Evolutionary conservation across 2,329 filamentous ascomycete genomes (phyloP).

Genomic region (Microdochium nivale): DNA sequence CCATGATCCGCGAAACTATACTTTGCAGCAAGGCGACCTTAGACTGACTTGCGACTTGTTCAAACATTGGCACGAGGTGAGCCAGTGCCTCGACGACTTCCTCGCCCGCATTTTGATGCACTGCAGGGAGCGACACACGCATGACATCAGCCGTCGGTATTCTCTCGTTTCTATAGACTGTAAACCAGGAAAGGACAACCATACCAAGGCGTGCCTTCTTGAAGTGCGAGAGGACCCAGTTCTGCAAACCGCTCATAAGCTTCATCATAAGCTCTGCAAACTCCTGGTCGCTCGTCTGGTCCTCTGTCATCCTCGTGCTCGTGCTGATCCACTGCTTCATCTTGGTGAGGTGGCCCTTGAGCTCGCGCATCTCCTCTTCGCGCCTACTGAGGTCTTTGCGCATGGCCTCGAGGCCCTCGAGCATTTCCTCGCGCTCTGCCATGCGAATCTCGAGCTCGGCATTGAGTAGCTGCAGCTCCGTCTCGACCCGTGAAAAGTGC

Average conservation of each 20-base stretch:
- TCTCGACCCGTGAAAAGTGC: constrained; percentile 42
- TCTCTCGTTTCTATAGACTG: neutral
- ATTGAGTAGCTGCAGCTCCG: constrained; percentile 41
- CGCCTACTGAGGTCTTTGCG: constrained; percentile 34
- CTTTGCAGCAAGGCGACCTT: constrained; percentile 58
- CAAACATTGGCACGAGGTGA: constrained; percentile 46
- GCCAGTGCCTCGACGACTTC: constrained; percentile 32
- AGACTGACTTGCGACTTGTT: constrained; percentile 34
- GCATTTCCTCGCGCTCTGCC: constrained; percentile 38
- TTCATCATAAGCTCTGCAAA: constrained; percentile 53
- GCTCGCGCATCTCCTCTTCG: constrained; percentile 47
- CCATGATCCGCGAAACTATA: constrained; percentile 48
- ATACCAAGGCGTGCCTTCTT: constrained; percentile 50
- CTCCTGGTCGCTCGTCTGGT: constrained; percentile 57
- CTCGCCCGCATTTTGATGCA: constrained; percentile 20
- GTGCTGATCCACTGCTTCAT: constrained; percentile 66
- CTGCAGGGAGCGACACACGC: neutral
- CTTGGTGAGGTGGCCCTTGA: constrained; percentile 53
- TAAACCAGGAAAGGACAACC: constrained; percentile 9
- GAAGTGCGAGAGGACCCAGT: constrained; percentile 66
- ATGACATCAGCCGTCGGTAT: neutral
- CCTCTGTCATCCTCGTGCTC: constrained; percentile 48
- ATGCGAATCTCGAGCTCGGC: constrained; percentile 39
- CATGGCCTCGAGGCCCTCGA: constrained; percentile 38
- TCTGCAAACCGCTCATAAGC: constrained; percentile 60